A percentile compares a stretch with the other conserved stretches of the same genome.
These are phyloP conservation scores for Elongisporangium prolatum DNA, from an alignment of 352 stramenopile genomes.

Conservation along the genomic window DNA sequence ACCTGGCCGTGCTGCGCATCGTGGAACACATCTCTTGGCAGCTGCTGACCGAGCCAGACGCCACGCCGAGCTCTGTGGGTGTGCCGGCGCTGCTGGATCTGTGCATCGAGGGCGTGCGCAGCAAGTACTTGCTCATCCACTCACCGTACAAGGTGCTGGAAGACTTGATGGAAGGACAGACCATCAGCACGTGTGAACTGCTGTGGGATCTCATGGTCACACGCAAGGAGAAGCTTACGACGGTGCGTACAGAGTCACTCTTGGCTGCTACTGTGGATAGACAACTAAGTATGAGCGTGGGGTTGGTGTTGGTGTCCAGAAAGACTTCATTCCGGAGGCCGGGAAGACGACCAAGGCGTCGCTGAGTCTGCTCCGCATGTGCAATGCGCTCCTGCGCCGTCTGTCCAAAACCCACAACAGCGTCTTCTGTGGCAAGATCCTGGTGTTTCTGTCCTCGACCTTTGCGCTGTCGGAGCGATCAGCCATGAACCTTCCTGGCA, in stretches of 20 bases:
- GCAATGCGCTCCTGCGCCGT: constrained; percentile 78
- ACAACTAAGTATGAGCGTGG: neutral
- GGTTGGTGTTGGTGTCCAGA: constrained; percentile 17
- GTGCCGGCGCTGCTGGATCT: constrained; percentile 71
- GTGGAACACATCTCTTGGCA: constrained; percentile 76
- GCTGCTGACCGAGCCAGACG: constrained; percentile 52
- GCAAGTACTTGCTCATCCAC: constrained; percentile 59
- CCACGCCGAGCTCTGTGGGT: constrained; percentile 51
- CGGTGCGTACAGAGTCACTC: constrained; percentile 9
- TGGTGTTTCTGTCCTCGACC: constrained; percentile 84
- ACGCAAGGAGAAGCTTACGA: constrained; percentile 71
- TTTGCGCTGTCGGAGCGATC: constrained; percentile 83
- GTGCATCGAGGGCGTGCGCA: constrained; percentile 71
- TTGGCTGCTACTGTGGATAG: constrained; percentile 1
- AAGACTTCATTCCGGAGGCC: constrained; percentile 57
- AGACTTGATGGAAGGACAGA: constrained; percentile 85
- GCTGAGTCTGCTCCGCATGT: constrained; percentile 75
- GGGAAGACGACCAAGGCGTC: constrained; percentile 75
- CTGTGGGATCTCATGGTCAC: constrained; percentile 80
- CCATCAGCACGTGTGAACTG: constrained; percentile 81
- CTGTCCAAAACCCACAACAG: constrained; percentile 88
- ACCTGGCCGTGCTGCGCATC: constrained; percentile 78
- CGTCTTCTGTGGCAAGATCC: constrained; percentile 86
- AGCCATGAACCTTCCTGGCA: constrained; percentile 77
- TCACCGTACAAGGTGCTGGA: constrained; percentile 84